Evolutionary conservation across 2,329 filamentous ascomycete species (phyloP).

Genomic region (Daldinia eschscholtzii): DNA sequence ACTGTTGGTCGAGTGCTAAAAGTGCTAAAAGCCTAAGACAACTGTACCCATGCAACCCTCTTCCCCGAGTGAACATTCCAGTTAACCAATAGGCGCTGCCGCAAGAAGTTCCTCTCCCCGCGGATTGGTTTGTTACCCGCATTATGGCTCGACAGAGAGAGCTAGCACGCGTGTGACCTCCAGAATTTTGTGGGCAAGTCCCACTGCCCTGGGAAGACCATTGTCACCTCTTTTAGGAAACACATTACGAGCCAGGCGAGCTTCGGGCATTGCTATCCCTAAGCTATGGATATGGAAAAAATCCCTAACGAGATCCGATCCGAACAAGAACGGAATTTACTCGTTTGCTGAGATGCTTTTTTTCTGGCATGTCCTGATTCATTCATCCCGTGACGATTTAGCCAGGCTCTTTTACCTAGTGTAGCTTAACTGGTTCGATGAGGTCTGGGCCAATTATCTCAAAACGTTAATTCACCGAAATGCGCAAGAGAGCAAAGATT

Average conservation of each 20-base stretch:
- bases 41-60: constrained; percentile 33
- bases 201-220: constrained; percentile 35
- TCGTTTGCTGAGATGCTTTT: constrained; percentile 15
- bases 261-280: constrained; percentile 21
- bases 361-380: constrained; percentile 32
- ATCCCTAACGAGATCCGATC: constrained; percentile 21
- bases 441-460: constrained; percentile 23
- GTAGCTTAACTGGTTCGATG: constrained; percentile 14
- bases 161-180: constrained; percentile 41
- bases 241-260: constrained; percentile 28
- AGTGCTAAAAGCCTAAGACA: constrained; percentile 29
- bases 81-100: constrained; percentile 30
- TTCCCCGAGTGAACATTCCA: constrained; percentile 32
- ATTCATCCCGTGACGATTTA: constrained; percentile 35
- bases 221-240: constrained; percentile 20
- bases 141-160: constrained; percentile 39
- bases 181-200: constrained; percentile 39
- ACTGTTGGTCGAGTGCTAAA: constrained; percentile 30
- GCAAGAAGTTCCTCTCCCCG: constrained; percentile 17
- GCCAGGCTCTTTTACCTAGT: constrained; percentile 6
- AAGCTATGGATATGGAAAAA: constrained; percentile 15
- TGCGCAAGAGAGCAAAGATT: constrained; percentile 18
- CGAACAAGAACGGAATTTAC: constrained; percentile 21
- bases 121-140: constrained; percentile 38
- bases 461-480: constrained; percentile 36